Evolutionary conservation across 495 filamentous ascomycete genomes (phyloP).

Genomic region (Trichoderma virens): DNA sequence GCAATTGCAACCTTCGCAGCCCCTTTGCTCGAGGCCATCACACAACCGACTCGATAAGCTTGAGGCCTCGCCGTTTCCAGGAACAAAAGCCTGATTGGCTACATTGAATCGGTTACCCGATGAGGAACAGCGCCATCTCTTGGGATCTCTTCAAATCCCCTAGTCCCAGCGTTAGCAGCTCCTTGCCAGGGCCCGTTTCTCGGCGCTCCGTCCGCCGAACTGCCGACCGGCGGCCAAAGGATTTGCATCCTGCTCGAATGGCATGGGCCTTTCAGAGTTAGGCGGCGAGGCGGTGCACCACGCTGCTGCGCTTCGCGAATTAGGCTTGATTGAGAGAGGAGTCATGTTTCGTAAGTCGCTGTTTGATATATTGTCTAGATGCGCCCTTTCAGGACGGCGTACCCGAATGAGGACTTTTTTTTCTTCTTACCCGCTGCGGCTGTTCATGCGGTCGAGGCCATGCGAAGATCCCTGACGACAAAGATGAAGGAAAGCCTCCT

Average conservation of each 20-base stretch:
- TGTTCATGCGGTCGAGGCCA: too few relatives aligned
- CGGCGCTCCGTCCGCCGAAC: background rate
- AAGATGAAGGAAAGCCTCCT: too few relatives aligned
- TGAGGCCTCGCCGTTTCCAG: too few relatives aligned
- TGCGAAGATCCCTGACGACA: too few relatives aligned
- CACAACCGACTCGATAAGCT: too few relatives aligned
- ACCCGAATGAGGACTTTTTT: background rate
- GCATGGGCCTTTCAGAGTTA: background rate
- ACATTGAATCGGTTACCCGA: background rate
- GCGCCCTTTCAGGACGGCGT: background rate
- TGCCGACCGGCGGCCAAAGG: background rate
- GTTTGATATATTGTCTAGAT: background rate
- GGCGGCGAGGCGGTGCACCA: too few relatives aligned
- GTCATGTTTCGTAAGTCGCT: background rate
- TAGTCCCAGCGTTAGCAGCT: background rate
- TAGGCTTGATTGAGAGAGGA: background rate
- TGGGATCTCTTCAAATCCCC: background rate
- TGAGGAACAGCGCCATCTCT: constrained; percentile 3
- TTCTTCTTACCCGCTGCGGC: too few relatives aligned
- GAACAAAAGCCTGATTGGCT: background rate
- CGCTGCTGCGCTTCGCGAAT: background rate
- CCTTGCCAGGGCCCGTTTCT: too few relatives aligned
- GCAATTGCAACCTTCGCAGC: background rate
- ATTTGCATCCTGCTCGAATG: background rate
- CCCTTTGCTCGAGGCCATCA: background rate